Base-by-base conservation (phyloP, 2,329 filamentous ascomycete genomes). In the Fusarium robinianum region DNA sequence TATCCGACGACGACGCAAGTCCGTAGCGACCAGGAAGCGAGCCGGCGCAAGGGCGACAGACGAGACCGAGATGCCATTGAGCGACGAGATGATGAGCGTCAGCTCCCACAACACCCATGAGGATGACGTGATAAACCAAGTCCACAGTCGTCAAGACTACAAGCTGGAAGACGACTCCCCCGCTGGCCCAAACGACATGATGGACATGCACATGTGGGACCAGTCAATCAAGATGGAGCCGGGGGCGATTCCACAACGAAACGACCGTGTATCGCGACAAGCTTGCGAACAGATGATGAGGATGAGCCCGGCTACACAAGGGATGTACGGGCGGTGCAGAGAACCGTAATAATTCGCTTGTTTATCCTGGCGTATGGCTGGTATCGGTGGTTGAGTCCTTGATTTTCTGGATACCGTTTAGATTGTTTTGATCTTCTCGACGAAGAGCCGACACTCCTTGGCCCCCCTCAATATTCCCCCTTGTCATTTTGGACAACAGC, bases 1-100 rank as follows among this genome's bases (percentile, higher is more conserved):
- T 26, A 52, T 67, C 5, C 67, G 69, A 18, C 69, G 73, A 4
- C 70, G 74, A n/a, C 69, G 70, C 30, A 73, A 71, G 46, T 61
- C 68, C n/a, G 67, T 65, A 46, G 58, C 54, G 8, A 35, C 48
- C 12, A 63, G 60, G 46, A 67, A 64, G 45, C 62, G 62, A 12
- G 29, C 46, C 10, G 53, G 33, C 18, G 51, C 40, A 8, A 56
- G 60, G n/a, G 47, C 40, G n/a, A 23, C 32, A 14, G 49, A 60
- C 11, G 51, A 55, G n/a, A 32, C 41, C 12, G 56, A 57, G 5
- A 50, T 69, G 27, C 34, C 51, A 1, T 12, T 51, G 24, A 75
- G 71, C 39, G 62, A 77, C 34, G 73, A 77, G 41, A 68, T 75
- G 51, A 66, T 67, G 36, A 61, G 55, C 26, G 31, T 63, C 16